phyloP scores from a whole-genome alignment of 2,329 filamentous ascomycete species.

The Scedosporium aurantiacum region DNA sequence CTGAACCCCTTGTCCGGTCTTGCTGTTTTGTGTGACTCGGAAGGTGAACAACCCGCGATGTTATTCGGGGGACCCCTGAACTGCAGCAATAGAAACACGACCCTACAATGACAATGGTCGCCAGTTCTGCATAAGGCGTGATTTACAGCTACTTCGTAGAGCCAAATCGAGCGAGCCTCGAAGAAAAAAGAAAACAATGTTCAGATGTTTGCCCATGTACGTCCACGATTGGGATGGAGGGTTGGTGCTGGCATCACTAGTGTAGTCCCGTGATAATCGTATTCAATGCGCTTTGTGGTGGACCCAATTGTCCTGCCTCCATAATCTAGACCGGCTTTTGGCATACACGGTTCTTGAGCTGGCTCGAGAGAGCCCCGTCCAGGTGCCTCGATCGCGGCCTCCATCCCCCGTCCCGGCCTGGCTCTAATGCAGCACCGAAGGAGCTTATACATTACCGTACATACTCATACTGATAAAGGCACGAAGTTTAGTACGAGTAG shows the following conservation, averaged over 20 bases:
- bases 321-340: too few species aligned
- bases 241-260: not conserved
- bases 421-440: not conserved
- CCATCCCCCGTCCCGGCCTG: not conserved
- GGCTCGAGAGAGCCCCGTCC: not conserved
- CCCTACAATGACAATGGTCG: not conserved
- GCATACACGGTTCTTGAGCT: not conserved
- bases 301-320: not conserved
- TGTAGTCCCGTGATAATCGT: not conserved
- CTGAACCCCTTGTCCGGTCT: not conserved
- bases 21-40: conserved; percentile 6
- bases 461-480: not conserved
- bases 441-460: not conserved
- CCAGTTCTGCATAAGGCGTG: not conserved
- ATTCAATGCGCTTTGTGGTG: not conserved
- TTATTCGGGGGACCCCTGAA: not conserved
- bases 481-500: not conserved
- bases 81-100: not conserved
- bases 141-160: too few species aligned
- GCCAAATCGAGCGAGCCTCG: not conserved
- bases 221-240: not conserved
- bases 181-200: not conserved
- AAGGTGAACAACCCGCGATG: not conserved
- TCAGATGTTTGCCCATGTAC: not conserved
- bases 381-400: not conserved